Percentiles rank a stretch among this genome's conserved stretches.
Conservation (phyloP, 352 stramenopile species). For the Pythium phragmitis region DNA sequence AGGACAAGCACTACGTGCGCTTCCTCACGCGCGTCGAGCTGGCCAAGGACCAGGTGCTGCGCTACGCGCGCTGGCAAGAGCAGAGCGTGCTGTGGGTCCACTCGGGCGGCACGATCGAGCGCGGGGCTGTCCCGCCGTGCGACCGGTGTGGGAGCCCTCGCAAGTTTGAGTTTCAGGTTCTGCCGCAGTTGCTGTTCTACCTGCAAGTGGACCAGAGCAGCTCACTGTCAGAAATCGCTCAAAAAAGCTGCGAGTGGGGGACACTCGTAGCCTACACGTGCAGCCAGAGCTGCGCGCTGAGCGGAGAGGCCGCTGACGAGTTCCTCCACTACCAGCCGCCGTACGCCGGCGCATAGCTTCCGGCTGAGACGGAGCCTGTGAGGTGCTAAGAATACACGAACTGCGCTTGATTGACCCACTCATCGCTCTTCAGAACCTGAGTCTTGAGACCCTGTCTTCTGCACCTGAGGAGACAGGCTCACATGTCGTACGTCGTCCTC, state of each 20-base stretch:
- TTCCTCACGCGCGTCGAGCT: slow-evolving; percentile 84
- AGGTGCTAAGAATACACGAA: slow-evolving; percentile 14
- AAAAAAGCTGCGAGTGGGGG: slow-evolving; percentile 88
- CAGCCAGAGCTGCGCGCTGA: slow-evolving; percentile 81
- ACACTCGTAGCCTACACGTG: slow-evolving; percentile 93
- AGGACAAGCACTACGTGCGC: slow-evolving; percentile 76
- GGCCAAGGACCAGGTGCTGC: slow-evolving; percentile 82
- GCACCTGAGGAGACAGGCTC: slow-evolving; percentile 6
- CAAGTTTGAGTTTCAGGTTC: slow-evolving; percentile 94
- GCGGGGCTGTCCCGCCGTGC: slow-evolving; percentile 63
- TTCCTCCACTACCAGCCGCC: slow-evolving; percentile 78
- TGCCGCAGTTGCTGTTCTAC: slow-evolving; percentile 94
- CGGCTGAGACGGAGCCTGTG: neutral
- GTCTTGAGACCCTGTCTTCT: slow-evolving; percentile 4
- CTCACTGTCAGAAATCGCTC: slow-evolving; percentile 49
- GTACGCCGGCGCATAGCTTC: slow-evolving; percentile 44
- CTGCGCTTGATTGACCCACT: neutral
- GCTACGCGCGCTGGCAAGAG: slow-evolving; percentile 90
- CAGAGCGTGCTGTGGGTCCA: slow-evolving; percentile 88
- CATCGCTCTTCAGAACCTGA: slow-evolving; percentile 5
- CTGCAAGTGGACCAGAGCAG: slow-evolving; percentile 74
- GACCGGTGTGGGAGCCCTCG: slow-evolving; percentile 74
- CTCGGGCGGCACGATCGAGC: slow-evolving; percentile 42
- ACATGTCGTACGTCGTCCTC: slow-evolving; percentile 4
- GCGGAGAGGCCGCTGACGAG: slow-evolving; percentile 54